Evolutionary conservation across 768 basidiomycete genomes (phyloP), one percentile per base, ranked within the genome.

Genomic region (Lentinus brumalis): DNA sequence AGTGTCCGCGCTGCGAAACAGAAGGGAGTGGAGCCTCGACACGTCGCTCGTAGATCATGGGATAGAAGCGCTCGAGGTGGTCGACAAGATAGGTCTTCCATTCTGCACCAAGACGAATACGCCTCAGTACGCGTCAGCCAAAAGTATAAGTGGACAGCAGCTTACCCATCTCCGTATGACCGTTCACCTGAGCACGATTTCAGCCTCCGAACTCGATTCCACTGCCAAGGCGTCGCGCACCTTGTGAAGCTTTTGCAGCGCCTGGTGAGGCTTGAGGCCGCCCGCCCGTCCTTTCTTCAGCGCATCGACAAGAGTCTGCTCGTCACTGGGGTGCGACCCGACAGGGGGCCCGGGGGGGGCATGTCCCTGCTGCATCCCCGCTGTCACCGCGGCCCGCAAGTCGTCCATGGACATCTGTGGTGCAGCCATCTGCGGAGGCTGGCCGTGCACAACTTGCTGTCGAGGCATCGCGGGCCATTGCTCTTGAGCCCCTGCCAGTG

Each of bases 1-100:
- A 10, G 32, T 5, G 32, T 10, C 10, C 32, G 32, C 32, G 32
- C 5, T 10, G 32, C 5, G 32, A 35, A 5, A 10, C 32, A 35
- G 32, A 5, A 35, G 5, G 32, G 10, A 10, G 32, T 35, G 32
- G 32, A 35, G 32, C 32, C 32, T 35, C 32, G 32, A 35, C 10
- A 35, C 32, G 32, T 35, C 32, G 5, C 5, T 10, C 32, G 44
- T 51, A 51, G 30, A 51, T n/a, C 3, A 5, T 32, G 15, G 50
- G 11, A 4, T 38, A n/a, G 9, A 53, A n/a, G 15, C 38, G 10
- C 21, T 53, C 52, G n/a, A 29, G 21, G 18, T 42, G 26, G 18
- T 53, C 52, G 6, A 53, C 21, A 12, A 53, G 21, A 38, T 53
- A 42, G n/a, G 41, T 31, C 39, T 26, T 53, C 52, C 52, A 53